phyloP scores from a whole-genome alignment of 2,329 filamentous ascomycete species.

The Neonectria sp. region DNA sequence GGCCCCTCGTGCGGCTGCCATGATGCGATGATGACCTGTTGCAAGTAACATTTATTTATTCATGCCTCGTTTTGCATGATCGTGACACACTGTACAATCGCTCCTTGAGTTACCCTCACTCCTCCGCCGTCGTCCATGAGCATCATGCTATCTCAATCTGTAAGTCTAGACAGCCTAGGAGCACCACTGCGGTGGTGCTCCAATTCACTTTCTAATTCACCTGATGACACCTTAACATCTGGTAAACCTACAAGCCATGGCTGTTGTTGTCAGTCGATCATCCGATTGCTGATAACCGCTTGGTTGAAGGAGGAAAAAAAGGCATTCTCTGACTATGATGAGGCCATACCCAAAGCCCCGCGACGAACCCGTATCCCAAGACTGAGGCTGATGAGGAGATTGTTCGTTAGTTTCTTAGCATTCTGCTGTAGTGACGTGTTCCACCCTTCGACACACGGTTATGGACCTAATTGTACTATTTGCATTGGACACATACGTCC shows the following conservation, averaged over 20 bases:
- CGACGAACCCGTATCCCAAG: neutral
- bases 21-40: conserved; percentile 79
- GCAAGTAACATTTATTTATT: conserved; percentile 68
- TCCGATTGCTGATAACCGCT: conserved; percentile 42
- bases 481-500: neutral
- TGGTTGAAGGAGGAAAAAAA: conserved; percentile 43
- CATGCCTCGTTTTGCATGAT: conserved; percentile 18
- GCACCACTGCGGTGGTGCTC: conserved; percentile 14
- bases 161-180: conserved; percentile 35
- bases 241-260: conserved; percentile 58
- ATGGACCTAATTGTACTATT: neutral
- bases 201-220: conserved; percentile 18
- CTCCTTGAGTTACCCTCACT: neutral
- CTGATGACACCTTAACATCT: conserved; percentile 59
- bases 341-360: conserved; percentile 10
- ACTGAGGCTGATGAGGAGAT: conserved; percentile 35
- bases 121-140: neutral
- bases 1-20: conserved; percentile 75
- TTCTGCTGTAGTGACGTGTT: neutral
- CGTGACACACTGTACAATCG: conserved; percentile 22
- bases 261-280: conserved; percentile 46
- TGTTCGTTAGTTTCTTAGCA: conserved; percentile 15
- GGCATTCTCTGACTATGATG: conserved; percentile 46
- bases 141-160: conserved; percentile 4
- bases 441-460: neutral